Evolutionary conservation across 2,329 filamentous ascomycete species (phyloP), one percentile per base, ranked within the genome.

Genomic region (Pyrenophora graminea): DNA sequence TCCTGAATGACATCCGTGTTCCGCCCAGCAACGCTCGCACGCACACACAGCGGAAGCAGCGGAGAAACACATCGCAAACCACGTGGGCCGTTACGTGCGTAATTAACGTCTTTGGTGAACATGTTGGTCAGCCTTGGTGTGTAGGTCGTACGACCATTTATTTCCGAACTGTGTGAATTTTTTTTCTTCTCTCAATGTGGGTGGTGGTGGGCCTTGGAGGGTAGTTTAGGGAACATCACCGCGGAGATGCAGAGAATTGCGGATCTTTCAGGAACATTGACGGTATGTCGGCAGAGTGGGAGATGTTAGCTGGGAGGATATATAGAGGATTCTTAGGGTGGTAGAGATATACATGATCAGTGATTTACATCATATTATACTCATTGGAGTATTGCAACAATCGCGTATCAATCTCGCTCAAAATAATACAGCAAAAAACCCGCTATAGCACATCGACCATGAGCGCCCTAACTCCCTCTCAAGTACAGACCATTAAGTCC

Each of bases 401-500:
- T n/a, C 23, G 12, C 17, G 21, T 13, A 42, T 3, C 18, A 17
- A 7, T 17, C 31, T 34, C 34, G 27, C 7, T n/a, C 34, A 7
- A 30, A 19, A 12, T 10, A 25, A 27, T 1, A 41, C 30, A 55
- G 23, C 33, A 48, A 32, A 18, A n/a, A 19, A 19, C n/a, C 4
- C 21, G 37, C 18, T 33, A 31, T 7, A 37, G 4, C 13, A 6
- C 18, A 8, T 9, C 23, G 18, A 33, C 15, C 25, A 73, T 72
- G 69, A 53, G 62, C 23, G 30, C 81, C 50, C 76, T 90, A 51
- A 85, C 86, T 9, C 74, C 80, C 21, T 76, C 80, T 41, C 86
- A 91, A 74, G 78, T 82, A 50, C 75, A 80, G 44, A 80, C 87
- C 64, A 85, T 91, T 72, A 86, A 85, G 71, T 80, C 85, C 44